A percentile compares a stretch with the other conserved stretches of the same genome.
These are phyloP conservation scores for Penstemon davidsonii DNA, from an alignment of 257 asterid species.

Conservation along the genomic window DNA sequence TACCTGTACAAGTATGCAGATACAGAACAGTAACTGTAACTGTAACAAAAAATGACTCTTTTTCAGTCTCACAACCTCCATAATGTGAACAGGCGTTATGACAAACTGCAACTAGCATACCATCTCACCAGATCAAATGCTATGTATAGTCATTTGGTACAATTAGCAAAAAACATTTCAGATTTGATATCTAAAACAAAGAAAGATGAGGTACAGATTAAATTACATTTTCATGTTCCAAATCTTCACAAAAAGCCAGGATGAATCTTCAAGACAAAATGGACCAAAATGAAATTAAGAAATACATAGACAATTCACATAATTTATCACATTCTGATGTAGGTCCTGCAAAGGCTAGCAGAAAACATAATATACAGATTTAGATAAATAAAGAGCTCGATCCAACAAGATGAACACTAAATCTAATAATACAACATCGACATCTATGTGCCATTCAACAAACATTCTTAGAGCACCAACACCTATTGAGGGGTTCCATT, in stretches of 20 bases:
- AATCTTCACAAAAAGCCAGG: slow-evolving; percentile 22
- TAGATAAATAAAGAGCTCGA: slow-evolving; percentile 4
- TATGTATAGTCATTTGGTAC: not conserved
- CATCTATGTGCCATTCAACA: not conserved
- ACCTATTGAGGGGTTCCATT: slow-evolving; percentile 24
- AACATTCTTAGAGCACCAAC: slow-evolving; percentile 11
- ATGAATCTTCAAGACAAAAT: slow-evolving; percentile 5
- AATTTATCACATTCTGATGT: slow-evolving; percentile 21
- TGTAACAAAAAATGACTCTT: not conserved
- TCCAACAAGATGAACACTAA: slow-evolving; percentile 8
- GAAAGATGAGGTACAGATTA: slow-evolving; percentile 6
- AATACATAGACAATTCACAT: slow-evolving; percentile 25
- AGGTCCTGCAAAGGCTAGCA: slow-evolving; percentile 15
- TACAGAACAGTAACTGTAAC: not conserved
- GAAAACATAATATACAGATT: not conserved
- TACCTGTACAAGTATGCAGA: not conserved
- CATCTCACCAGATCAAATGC: not conserved
- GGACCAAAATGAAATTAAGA: slow-evolving; percentile 24
- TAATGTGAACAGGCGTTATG: not conserved
- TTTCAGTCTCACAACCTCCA: not conserved
- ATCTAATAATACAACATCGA: slow-evolving; percentile 24
- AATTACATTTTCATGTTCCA: slow-evolving; percentile 18
- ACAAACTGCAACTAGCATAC: not conserved
- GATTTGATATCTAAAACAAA: slow-evolving; percentile 6
- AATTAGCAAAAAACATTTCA: slow-evolving; percentile 5